These are phyloP conservation scores for Sporopachydermia lactativora DNA, from an alignment of 805 yeast genomes.

Conservation along the genomic window DNA sequence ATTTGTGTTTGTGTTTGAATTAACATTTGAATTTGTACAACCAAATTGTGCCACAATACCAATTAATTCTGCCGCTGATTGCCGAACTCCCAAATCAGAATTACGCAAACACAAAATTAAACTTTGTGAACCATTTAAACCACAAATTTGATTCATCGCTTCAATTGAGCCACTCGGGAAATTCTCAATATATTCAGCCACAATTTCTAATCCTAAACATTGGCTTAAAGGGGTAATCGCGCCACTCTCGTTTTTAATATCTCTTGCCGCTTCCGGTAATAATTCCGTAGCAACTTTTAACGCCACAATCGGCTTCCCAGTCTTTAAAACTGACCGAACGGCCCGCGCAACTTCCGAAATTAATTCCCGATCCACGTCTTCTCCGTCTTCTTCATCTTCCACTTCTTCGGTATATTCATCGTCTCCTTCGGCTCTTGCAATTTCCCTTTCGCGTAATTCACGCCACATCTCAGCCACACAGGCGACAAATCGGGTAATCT, in stretches of 20 bases:
- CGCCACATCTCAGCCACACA: constrained; percentile 42
- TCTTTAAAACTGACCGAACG: constrained; percentile 55
- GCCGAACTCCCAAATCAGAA: constrained; percentile 62
- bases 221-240: constrained; percentile 30
- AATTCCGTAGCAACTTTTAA: constrained; percentile 45
- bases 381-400: constrained; percentile 72
- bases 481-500: too few relatives aligned
- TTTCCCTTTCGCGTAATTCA: constrained; percentile 59
- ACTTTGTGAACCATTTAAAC: too few relatives aligned
- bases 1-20: too few relatives aligned
- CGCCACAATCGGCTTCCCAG: constrained; percentile 40
- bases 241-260: constrained; percentile 51
- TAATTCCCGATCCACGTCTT: constrained; percentile 78
- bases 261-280: constrained; percentile 47
- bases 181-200: constrained; percentile 63
- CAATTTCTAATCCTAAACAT: constrained; percentile 65
- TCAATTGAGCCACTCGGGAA: neutral
- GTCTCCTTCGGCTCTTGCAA: constrained; percentile 29
- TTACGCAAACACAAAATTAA: too few relatives aligned
- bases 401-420: constrained; percentile 83
- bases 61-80: constrained; percentile 71
- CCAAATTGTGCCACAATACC: constrained; percentile 84
- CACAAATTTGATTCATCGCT: too few relatives aligned
- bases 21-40: too few relatives aligned
- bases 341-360: constrained; percentile 76